phyloP scores from a whole-genome alignment of 129 eudicot species.

The Pulicaria dysenterica region DNA sequence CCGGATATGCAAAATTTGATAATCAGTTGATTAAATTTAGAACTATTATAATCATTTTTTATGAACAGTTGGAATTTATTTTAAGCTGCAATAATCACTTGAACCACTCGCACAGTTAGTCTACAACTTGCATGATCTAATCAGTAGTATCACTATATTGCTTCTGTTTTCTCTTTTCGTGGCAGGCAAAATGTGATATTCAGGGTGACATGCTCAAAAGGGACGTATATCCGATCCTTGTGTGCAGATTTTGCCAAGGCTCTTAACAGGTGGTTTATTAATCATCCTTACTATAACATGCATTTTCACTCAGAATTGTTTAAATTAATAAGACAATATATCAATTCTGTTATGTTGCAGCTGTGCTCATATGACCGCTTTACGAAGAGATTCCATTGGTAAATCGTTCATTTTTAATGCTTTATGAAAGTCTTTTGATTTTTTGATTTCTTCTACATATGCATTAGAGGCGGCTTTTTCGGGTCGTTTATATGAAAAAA shows the following conservation, averaged over 20 bases:
- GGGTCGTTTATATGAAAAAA: background rate
- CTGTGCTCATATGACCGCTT: conserved; percentile 88
- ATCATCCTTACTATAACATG: conserved; percentile 3
- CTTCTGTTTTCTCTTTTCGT: background rate
- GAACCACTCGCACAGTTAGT: background rate
- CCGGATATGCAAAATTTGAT: background rate
- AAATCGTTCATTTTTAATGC: conserved; percentile 21
- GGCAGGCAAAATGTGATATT: conserved; percentile 92
- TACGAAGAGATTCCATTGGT: conserved; percentile 97
- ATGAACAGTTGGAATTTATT: background rate
- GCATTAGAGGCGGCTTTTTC: background rate
- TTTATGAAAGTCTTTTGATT: background rate
- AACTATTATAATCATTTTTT: background rate
- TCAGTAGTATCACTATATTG: background rate
- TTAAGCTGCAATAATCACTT: conserved; percentile 5
- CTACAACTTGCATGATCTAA: background rate
- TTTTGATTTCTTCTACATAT: background rate
- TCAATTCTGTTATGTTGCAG: conserved; percentile 47
- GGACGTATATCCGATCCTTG: conserved; percentile 89
- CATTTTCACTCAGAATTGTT: background rate
- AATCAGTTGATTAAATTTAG: background rate
- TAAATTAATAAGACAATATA: background rate
- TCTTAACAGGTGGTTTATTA: conserved; percentile 63
- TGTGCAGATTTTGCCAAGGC: conserved; percentile 94
- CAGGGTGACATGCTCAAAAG: conserved; percentile 92